Conservation (phyloP, 495 filamentous ascomycete genomes). For the Amphirosellinia nigrospora region DNA sequence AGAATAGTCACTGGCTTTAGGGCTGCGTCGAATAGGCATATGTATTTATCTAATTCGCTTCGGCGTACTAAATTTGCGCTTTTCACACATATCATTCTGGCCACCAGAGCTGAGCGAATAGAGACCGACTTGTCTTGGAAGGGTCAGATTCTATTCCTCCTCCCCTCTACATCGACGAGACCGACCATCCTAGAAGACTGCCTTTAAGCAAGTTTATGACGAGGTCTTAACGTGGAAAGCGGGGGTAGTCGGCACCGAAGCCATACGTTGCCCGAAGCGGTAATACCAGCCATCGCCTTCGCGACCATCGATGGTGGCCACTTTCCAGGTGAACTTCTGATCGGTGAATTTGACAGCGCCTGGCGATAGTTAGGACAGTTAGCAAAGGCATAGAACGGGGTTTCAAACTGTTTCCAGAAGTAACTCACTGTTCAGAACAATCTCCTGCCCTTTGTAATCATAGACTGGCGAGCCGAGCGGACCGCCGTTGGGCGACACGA, state of each 20-base stretch:
- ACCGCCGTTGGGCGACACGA: neutral
- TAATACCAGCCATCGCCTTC: neutral
- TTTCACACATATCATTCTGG: neutral
- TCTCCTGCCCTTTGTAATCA: neutral
- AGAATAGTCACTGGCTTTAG: neutral
- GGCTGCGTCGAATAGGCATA: neutral
- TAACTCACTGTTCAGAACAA: neutral
- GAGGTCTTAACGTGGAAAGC: neutral
- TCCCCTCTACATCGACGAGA: neutral
- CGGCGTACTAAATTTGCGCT: neutral
- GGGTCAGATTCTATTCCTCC: neutral
- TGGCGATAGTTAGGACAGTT: neutral
- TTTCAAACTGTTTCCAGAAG: neutral
- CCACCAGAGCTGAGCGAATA: neutral
- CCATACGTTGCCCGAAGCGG: neutral
- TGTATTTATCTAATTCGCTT: neutral
- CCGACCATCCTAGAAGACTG: no score
- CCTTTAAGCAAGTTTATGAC: neutral
- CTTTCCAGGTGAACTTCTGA: neutral
- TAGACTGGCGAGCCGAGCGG: neutral
- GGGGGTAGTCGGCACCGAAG: neutral
- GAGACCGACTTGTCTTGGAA: neutral
- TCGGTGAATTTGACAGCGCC: neutral
- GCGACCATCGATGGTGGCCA: neutral
- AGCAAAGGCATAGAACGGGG: neutral